Evolutionary conservation across 495 filamentous ascomycete genomes (phyloP), one percentile per base, ranked within the genome.

Genomic region (Annulohypoxylon moriforme): DNA sequence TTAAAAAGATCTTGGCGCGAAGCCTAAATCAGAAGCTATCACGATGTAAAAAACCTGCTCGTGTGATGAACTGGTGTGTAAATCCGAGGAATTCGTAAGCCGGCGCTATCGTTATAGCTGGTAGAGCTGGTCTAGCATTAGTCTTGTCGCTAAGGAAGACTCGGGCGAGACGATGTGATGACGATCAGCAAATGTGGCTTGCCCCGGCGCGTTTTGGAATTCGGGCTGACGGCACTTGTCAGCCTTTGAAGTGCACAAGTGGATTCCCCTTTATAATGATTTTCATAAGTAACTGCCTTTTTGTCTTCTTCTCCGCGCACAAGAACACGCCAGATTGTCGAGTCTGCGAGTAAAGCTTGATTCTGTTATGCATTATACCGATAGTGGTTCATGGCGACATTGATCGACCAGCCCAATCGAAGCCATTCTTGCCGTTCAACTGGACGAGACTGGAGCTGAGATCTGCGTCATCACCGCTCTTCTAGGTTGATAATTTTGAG

Each of bases 241-340:
- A 44, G 27, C 46, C 4, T 60, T 31, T 27, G 18, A 22, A 33
- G 63, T 60, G 52, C 13, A 14, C n/a, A 34, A 72, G 69, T 72
- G 69, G 69, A 68, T 68, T 67, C 52, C 53, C 34, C 49, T 67
- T 72, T 36, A 71, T 72, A 64, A 67, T 56, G 69, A 72, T 72
- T 67, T 72, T 72, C 64, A 50, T 20, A 64, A 20, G 29, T 58
- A 59, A 44, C n/a, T 20, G 27, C 11, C 31, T 38, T 49, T 67
- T 59, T 40, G 10, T 52, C 13, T 55, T 63, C 22, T 57, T 13
- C 24, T 27, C 27, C 42, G 31, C 50, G 52, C 14, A 27, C 3
- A 53, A 64, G 20, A 55, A 58, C 34, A 27, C 49, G 38, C 52
- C 27, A 29, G 27, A 29, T 29, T 29, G 27, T 29, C 27, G 38